Conservation (phyloP, 2,329 filamentous ascomycete genomes). For the Endocalyx cinctus region DNA sequence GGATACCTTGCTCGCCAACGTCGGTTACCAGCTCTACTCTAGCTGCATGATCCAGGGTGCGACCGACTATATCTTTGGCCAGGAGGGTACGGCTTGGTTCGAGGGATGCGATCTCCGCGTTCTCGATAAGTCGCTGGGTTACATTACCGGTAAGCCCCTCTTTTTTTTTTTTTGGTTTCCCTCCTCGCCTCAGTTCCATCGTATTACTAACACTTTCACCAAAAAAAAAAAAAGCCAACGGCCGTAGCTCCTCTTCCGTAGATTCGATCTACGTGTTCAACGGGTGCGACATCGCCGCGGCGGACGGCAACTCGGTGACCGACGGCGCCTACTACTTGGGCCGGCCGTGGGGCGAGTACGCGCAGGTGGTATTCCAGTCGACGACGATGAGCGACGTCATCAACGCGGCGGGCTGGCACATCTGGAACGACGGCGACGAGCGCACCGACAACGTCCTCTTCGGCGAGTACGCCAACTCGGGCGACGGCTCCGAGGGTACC, state of each 20-base stretch:
- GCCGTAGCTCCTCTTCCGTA: slow-evolving; percentile 29
- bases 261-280: slow-evolving; percentile 6
- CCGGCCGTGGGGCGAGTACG: slow-evolving; percentile 41
- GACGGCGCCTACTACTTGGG: slow-evolving; percentile 41
- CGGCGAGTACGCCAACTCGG: slow-evolving; percentile 55
- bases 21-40: slow-evolving; percentile 43
- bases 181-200: not conserved
- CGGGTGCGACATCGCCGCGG: slow-evolving; percentile 19
- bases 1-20: slow-evolving; percentile 42
- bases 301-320: slow-evolving; percentile 28
- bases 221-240: no score
- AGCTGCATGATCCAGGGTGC: slow-evolving; percentile 40
- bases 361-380: slow-evolving; percentile 43
- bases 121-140: slow-evolving; percentile 27
- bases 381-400: slow-evolving; percentile 50
- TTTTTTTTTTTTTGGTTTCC: not conserved
- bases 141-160: slow-evolving; percentile 33
- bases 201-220: not conserved
- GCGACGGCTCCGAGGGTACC: slow-evolving; percentile 48
- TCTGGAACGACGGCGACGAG: slow-evolving; percentile 44
- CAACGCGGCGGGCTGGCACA: slow-evolving; percentile 52
- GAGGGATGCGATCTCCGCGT: slow-evolving; percentile 36
- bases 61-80: slow-evolving; percentile 46
- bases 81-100: slow-evolving; percentile 37
- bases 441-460: slow-evolving; percentile 50